Percentiles rank a stretch among this genome's conserved stretches.
phyloP scores from a whole-genome alignment of 2,329 filamentous ascomycete genomes.

The Verticillium zaregamsianum region DNA sequence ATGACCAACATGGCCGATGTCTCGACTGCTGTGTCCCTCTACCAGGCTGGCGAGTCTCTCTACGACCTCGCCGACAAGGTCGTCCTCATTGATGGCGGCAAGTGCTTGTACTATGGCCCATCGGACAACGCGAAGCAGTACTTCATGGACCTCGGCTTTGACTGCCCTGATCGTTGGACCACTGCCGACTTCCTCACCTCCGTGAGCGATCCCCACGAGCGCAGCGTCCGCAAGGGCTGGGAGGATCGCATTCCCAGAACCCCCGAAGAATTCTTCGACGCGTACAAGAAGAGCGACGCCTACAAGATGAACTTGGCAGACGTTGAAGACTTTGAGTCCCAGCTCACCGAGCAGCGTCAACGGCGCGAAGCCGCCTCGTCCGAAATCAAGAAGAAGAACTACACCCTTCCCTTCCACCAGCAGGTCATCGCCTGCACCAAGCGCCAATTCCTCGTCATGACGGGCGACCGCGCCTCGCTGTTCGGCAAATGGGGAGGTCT shows the following conservation, averaged over 20 bases:
- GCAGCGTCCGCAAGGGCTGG: constrained; percentile 33
- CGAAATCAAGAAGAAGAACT: constrained; percentile 43
- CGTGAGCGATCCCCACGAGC: constrained; percentile 60
- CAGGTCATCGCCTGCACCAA: constrained; percentile 43
- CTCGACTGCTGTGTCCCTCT: constrained; percentile 62
- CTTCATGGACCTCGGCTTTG: constrained; percentile 68
- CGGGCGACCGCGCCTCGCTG: constrained; percentile 26
- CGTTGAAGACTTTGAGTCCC: constrained; percentile 48
- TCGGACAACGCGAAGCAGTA: constrained; percentile 61
- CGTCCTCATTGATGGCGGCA: constrained; percentile 61
- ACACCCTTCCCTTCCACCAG: constrained; percentile 44
- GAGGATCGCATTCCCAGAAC: constrained; percentile 52
- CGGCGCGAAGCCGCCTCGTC: constrained; percentile 33
- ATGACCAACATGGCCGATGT: constrained; percentile 60
- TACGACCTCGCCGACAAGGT: constrained; percentile 64
- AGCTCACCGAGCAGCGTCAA: constrained; percentile 40
- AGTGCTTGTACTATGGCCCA: constrained; percentile 68
- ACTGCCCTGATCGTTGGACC: constrained; percentile 67
- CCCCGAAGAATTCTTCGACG: constrained; percentile 56
- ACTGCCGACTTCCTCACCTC: constrained; percentile 74
- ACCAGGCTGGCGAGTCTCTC: constrained; percentile 54
- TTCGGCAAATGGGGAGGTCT: constrained; percentile 29
- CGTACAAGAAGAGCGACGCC: constrained; percentile 42
- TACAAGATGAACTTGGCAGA: constrained; percentile 39
- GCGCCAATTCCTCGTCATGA: constrained; percentile 26